Conservation (phyloP, 2,329 filamentous ascomycete genomes). For the Colletotrichum navitas region DNA sequence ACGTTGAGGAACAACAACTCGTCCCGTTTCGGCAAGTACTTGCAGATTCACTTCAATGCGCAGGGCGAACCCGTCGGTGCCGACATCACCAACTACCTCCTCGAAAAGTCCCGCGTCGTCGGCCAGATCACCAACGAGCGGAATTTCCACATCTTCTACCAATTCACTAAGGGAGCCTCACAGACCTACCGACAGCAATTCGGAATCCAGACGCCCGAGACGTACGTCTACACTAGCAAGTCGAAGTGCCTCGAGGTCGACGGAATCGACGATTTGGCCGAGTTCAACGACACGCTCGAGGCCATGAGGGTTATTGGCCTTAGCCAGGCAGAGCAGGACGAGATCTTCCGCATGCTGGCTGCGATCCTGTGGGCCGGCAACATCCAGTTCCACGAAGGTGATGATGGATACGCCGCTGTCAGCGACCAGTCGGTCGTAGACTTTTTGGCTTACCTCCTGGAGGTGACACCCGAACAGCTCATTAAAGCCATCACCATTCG, state of each 20-base stretch:
- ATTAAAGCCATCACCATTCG: conserved; percentile 91
- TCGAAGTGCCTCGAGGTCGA: conserved; percentile 96
- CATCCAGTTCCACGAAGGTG: conserved; percentile 89
- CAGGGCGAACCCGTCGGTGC: conserved; percentile 94
- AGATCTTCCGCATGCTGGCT: conserved; percentile 95
- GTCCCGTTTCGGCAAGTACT: conserved; percentile 96
- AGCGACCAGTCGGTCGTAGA: conserved; percentile 92
- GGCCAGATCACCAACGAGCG: conserved; percentile 95
- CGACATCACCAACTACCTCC: conserved; percentile 97
- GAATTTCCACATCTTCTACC: conserved; percentile 99
- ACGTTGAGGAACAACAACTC: conserved; percentile 99
- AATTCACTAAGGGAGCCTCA: conserved; percentile 96
- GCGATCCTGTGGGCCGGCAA: conserved; percentile 96
- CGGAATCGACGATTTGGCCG: conserved; percentile 90
- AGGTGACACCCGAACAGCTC: conserved; percentile 84
- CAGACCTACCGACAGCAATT: conserved; percentile 87
- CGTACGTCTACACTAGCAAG: conserved; percentile 92
- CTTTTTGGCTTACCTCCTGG: conserved; percentile 92
- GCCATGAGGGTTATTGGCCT: conserved; percentile 97
- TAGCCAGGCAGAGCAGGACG: conserved; percentile 88
- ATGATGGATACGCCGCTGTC: conserved; percentile 88
- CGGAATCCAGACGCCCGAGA: conserved; percentile 90
- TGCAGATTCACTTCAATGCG: conserved; percentile 95
- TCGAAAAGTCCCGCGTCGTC: conserved; percentile 95
- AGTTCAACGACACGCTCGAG: conserved; percentile 90